Evolutionary conservation across 371 early-diverging fungal genomes (phyloP), one percentile per base, ranked within the genome.

Genomic region (Apophysomyces ossiformis): DNA sequence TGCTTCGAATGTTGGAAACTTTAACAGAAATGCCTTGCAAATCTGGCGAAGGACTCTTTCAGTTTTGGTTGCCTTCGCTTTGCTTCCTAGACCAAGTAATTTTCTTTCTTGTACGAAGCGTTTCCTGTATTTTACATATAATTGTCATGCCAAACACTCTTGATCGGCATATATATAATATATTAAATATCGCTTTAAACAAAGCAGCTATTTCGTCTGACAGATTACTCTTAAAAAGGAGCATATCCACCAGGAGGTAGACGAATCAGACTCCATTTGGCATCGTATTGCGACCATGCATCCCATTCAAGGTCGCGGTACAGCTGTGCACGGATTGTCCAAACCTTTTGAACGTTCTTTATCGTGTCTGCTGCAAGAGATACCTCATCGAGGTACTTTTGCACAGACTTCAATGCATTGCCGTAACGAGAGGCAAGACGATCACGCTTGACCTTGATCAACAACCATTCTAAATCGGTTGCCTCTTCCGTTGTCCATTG

Each of bases 311-410:
- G 58, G 54, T 79, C 85, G 21, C 47, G 68, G 59, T 86, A 75
- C 5, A 87, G 61, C 12, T 78, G 81, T 18, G 66, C 63, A 47
- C 83, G 84, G 56, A 78, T 47, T 15, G 66, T 67, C 50, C 82
- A 69, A 8, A 78, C 81, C 16, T 72, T 76, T 69, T 81, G 71
- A 38, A 78, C 66, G 61, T 84, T 75, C 46, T 70, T 65, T 12
- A 67, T 73, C 15, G 78, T 86, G 7, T 85, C 78, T 8, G 67
- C 60, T 18, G 65, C 71, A 37, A 84, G 73, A 18, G 71, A 66
- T 5, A 77, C 73, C n/a, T 89, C 89, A 43, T 37, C 70, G 47
- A 93, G 69, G 78, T 81, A 94, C 69, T 83, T 86, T 69, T 89
- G 81, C 54, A 89, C 69, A 0, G 78, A 81, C 74, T 87, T 86